phyloP scores from a whole-genome alignment of 257 asterid species.

The Craterostigma plantagineum region DNA sequence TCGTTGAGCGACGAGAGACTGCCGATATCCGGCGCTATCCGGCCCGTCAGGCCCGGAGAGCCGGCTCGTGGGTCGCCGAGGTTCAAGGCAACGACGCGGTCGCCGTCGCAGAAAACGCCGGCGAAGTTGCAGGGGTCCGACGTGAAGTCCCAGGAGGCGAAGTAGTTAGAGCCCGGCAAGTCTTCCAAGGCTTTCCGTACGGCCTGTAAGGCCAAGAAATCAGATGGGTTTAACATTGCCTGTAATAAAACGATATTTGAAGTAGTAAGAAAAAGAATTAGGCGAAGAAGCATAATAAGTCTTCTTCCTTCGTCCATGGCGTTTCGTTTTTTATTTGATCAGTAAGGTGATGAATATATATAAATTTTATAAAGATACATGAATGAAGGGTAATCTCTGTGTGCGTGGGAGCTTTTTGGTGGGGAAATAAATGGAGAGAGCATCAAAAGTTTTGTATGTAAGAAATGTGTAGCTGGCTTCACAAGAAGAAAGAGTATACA shows the following conservation, averaged over 20 bases:
- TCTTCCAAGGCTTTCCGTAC: slow-evolving; percentile 44
- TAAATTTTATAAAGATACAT: too few species aligned
- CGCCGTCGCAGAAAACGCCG: slow-evolving; percentile 60
- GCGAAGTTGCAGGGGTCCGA: slow-evolving; percentile 73
- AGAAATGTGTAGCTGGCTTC: too few species aligned
- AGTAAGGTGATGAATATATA: too few species aligned
- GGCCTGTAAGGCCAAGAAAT: slow-evolving; percentile 78
- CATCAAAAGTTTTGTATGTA: too few species aligned
- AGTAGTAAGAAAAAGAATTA: too few species aligned
- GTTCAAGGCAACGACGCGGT: slow-evolving; percentile 55
- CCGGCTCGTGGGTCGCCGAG: slow-evolving; percentile 93
- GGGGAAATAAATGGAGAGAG: too few species aligned
- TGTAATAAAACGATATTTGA: background rate
- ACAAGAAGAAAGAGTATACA: too few species aligned
- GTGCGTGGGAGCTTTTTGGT: too few species aligned
- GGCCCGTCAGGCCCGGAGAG: slow-evolving; percentile 68
- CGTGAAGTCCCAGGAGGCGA: slow-evolving; percentile 85
- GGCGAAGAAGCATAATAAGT: too few species aligned
- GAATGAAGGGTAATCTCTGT: too few species aligned
- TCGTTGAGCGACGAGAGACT: slow-evolving; percentile 54
- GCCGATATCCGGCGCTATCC: slow-evolving; percentile 67
- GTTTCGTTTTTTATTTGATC: too few species aligned
- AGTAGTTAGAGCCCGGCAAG: slow-evolving; percentile 62
- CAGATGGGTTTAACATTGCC: slow-evolving; percentile 58
- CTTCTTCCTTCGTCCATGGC: too few species aligned